Evolutionary conservation across 352 stramenopile genomes (phyloP).

Genomic region (Globisporangium sylvaticum): DNA sequence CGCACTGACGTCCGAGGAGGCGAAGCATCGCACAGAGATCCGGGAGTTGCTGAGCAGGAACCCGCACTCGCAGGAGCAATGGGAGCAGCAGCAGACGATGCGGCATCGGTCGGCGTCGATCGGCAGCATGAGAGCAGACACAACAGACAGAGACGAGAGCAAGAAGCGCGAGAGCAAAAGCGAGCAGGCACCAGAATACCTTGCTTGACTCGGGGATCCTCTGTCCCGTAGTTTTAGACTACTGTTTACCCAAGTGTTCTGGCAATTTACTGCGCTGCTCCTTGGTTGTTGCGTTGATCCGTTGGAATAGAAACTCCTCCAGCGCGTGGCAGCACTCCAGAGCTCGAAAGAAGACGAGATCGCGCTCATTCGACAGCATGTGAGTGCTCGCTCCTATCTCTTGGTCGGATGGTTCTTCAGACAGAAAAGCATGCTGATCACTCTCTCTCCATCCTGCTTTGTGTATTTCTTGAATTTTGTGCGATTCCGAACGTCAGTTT

Average conservation of each 20-base stretch:
- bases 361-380: constrained; percentile 63
- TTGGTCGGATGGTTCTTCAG: not conserved
- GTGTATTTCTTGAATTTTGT: not conserved
- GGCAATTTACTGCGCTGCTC: no score
- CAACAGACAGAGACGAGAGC: not conserved
- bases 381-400: constrained; percentile 6
- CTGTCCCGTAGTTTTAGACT: not conserved
- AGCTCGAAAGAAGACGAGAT: constrained; percentile 67
- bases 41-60: constrained; percentile 45
- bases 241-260: not conserved
- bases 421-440: not conserved
- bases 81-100: constrained; percentile 18
- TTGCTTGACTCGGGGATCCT: no score
- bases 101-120: constrained; percentile 17
- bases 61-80: constrained; percentile 10
- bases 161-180: constrained; percentile 27
- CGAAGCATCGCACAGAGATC: constrained; percentile 50
- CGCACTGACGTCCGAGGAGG: constrained; percentile 40
- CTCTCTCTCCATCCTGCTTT: not conserved
- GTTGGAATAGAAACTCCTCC: constrained; percentile 30
- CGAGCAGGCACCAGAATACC: constrained; percentile 18
- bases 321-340: constrained; percentile 51
- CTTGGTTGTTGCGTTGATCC: not conserved
- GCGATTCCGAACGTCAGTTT: constrained; percentile 27
- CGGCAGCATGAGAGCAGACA: constrained; percentile 13